A percentile compares a stretch with the other conserved stretches of the same genome.
These are phyloP conservation scores for Phoenix roebelenii DNA, from an alignment of 176 grass and related monocot genomes.

Conservation along the genomic window DNA sequence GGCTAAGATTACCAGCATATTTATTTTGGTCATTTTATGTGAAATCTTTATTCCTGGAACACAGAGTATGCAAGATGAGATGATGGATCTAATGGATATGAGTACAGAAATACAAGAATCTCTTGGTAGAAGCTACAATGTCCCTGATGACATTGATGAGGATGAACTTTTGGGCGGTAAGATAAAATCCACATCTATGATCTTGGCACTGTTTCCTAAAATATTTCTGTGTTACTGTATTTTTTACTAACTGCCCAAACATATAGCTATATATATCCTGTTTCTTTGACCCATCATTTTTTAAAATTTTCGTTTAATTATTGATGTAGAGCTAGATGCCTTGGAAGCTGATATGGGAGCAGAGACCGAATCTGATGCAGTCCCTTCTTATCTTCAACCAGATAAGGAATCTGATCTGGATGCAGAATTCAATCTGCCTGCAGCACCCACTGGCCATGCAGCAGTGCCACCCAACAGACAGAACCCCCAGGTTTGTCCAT, in stretches of 20 bases:
- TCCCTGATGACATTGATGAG: constrained; percentile 94
- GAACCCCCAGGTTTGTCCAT: constrained; percentile 29
- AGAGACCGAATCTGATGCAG: constrained; percentile 32
- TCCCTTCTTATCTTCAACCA: constrained; percentile 89
- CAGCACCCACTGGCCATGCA: constrained; percentile 52
- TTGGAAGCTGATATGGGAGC: constrained; percentile 84
- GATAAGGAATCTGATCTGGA: constrained; percentile 62
- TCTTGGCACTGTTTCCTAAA: too few species aligned
- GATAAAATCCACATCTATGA: background rate
- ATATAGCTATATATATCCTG: too few species aligned
- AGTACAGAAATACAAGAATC: constrained; percentile 95
- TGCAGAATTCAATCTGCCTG: constrained; percentile 56
- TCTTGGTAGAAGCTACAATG: constrained; percentile 82
- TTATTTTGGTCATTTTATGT: background rate
- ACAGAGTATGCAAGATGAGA: constrained; percentile 98
- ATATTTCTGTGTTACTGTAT: too few species aligned
- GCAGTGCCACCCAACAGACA: constrained; percentile 24
- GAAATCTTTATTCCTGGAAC: constrained; percentile 3
- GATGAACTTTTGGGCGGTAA: constrained; percentile 93
- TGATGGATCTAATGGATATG: constrained; percentile 87
- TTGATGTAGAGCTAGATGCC: constrained; percentile 69
- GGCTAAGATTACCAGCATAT: too few species aligned
- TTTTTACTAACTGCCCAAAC: too few species aligned
- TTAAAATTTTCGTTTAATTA: background rate
- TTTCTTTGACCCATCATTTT: background rate